A percentile compares a stretch with the other conserved stretches of the same genome.
phyloP scores from a whole-genome alignment of 257 asterid species.

The Solanum clarkiae region DNA sequence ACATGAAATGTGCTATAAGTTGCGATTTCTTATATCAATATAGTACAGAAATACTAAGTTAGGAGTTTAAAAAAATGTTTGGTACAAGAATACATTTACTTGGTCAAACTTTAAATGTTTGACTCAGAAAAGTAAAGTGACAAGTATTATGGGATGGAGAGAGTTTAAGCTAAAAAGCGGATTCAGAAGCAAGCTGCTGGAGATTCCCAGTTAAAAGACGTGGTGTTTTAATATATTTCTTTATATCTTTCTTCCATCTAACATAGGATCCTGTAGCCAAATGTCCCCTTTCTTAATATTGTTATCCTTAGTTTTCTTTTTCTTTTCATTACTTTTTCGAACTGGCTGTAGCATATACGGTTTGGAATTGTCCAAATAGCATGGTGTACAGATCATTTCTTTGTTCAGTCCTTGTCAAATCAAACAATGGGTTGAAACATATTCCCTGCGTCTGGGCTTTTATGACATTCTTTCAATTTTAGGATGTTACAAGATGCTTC shows the following conservation, averaged over 20 bases:
- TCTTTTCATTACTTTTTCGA: background rate
- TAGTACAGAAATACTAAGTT: background rate
- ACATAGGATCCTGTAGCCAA: background rate
- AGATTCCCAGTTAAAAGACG: background rate
- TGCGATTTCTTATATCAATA: background rate
- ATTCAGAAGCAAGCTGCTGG: background rate
- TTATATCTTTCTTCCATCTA: background rate
- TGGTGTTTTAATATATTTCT: background rate
- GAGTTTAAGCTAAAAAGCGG: background rate
- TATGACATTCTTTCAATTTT: background rate
- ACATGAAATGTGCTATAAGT: background rate
- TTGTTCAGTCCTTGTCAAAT: background rate
- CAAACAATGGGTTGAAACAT: background rate
- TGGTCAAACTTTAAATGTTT: background rate
- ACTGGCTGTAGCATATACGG: background rate
- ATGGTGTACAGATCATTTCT: background rate
- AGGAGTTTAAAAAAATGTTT: background rate
- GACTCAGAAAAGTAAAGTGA: background rate
- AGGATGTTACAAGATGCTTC: background rate
- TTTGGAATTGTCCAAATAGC: background rate
- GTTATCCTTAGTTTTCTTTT: background rate
- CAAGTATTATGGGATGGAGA: background rate
- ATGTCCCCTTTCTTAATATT: background rate
- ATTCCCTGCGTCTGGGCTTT: background rate
- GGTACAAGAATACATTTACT: background rate